Base-by-base conservation (phyloP, 2,329 filamentous ascomycete species). In the Cladosporium austrohemisphaericum region DNA sequence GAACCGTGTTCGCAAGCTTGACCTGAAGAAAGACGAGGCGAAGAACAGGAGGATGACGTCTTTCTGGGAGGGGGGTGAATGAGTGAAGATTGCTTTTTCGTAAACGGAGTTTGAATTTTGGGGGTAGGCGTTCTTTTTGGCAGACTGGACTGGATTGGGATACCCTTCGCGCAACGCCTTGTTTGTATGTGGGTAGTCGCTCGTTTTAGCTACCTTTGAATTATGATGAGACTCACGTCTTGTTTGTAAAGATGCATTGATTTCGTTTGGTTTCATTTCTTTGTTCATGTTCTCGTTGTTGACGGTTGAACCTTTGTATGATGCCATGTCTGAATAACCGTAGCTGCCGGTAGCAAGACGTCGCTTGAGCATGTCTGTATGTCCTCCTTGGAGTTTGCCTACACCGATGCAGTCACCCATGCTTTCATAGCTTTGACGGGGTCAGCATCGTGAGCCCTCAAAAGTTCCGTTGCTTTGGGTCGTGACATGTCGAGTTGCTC, bases 401-500 rank as follows among this genome's bases (percentile, higher is more conserved):
- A 49, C 10, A 29, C 47, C n/a, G 37, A 11, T 18, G 56, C 50
- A 25, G 65, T 63, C 23, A 80, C 66, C 62, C 72, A 89, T 0
- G 81, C 80, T 51, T 69, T 76, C 73, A 92, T 78, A 1, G 86
- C 86, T 65, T 79, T 76, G 31, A 84, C 75, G 1, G 78, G 79
- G 61, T 88, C 77, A 2, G 86, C 88, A 41, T 89, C 85, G 60
- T 90, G 75, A 4, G 77, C 73, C 65, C 83, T 84, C 4, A 93
- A 74, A 43, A 92, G 67, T 53, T 92, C 87, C 1, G 84, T 90
- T 1, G 85, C 88, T 66, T 84, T 88, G 2, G 71, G 59, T 67
- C 88, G 90, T 1, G 79, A 70, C 28, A 92, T 64, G 53, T 92
- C 86, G 25, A 91, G 75, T 65, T 91, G 78, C 40, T 86, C 81